These are phyloP conservation scores for Casaregolazyma suthepensis DNA, from an alignment of 1,139 yeast species.

Conservation along the genomic window DNA sequence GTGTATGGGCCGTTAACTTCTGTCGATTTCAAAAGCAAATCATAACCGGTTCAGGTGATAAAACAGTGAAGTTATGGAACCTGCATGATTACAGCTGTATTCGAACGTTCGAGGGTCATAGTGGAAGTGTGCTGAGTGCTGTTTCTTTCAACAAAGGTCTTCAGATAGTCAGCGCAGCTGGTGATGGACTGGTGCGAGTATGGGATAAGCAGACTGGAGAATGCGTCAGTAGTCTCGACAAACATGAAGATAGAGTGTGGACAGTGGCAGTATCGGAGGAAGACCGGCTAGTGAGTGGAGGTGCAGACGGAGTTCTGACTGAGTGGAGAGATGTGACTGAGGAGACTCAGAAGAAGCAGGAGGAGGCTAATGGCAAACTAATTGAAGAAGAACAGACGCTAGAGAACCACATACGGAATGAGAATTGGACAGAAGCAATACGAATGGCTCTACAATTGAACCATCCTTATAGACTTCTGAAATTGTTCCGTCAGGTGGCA, in stretches of 20 bases:
- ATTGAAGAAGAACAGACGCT: conserved; percentile 87
- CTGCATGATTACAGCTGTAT: conserved; percentile 66
- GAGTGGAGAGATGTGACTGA: conserved; percentile 87
- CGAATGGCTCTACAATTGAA: conserved; percentile 76
- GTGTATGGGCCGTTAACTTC: conserved; percentile 87
- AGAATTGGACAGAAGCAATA: conserved; percentile 87
- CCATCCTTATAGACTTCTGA: conserved; percentile 52
- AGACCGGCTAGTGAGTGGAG: conserved; percentile 62
- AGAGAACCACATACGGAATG: conserved; percentile 59
- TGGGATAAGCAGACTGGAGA: conserved; percentile 82
- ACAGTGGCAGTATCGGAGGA: conserved; percentile 45
- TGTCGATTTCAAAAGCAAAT: conserved; percentile 70
- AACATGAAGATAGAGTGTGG: conserved; percentile 94
- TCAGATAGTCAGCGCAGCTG: conserved; percentile 79
- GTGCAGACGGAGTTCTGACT: conserved; percentile 89
- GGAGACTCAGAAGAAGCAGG: conserved; percentile 44
- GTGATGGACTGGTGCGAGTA: conserved; percentile 86
- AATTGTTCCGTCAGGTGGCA: conserved; percentile 23
- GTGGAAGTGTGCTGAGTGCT: conserved; percentile 84
- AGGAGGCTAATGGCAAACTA: conserved; percentile 37
- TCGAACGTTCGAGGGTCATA: conserved; percentile 88
- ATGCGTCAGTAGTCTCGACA: conserved; percentile 73
- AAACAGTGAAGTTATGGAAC: conserved; percentile 85
- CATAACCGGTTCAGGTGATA: conserved; percentile 81
- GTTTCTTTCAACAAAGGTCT: conserved; percentile 59